These are phyloP conservation scores for Theobroma cacao DNA, from an alignment of 345 rosid genomes.

Conservation along the genomic window DNA sequence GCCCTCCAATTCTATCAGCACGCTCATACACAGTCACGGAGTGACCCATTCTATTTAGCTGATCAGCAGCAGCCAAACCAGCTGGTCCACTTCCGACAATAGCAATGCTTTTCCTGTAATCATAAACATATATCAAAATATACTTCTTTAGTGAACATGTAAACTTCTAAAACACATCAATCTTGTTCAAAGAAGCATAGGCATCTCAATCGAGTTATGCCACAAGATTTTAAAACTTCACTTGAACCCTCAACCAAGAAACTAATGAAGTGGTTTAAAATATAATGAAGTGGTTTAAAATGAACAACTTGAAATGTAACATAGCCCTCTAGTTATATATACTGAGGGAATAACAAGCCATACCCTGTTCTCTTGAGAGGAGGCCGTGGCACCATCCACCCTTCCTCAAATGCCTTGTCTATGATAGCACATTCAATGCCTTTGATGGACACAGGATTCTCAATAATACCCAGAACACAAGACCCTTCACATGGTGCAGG, in stretches of 20 bases:
- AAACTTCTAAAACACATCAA: not conserved
- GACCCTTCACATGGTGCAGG: conserved; percentile 99
- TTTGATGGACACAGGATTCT: conserved; percentile 97
- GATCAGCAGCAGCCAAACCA: conserved; percentile 99
- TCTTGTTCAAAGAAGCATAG: not conserved
- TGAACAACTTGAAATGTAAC: not conserved
- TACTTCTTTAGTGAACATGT: not conserved
- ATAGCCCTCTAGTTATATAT: not conserved
- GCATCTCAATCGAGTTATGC: not conserved
- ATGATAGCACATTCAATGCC: conserved; percentile 88
- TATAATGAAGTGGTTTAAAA: not conserved
- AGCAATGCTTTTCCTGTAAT: conserved; percentile 75
- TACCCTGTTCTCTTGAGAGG: conserved; percentile 91
- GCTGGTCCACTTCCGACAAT: conserved; percentile 95
- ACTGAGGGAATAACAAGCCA: conserved; percentile 1
- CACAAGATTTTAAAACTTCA: not conserved
- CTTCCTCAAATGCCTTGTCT: conserved; percentile 96
- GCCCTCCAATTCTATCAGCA: conserved; percentile 97
- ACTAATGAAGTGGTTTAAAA: not conserved
- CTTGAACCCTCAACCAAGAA: not conserved
- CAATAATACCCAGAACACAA: conserved; percentile 99
- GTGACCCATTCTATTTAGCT: conserved; percentile 94
- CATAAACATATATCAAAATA: not conserved
- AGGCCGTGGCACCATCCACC: conserved; percentile 97
- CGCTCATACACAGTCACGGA: conserved; percentile 92